phyloP scores from a whole-genome alignment of 805 yeast species.

The Cephaloascus fragrans region DNA sequence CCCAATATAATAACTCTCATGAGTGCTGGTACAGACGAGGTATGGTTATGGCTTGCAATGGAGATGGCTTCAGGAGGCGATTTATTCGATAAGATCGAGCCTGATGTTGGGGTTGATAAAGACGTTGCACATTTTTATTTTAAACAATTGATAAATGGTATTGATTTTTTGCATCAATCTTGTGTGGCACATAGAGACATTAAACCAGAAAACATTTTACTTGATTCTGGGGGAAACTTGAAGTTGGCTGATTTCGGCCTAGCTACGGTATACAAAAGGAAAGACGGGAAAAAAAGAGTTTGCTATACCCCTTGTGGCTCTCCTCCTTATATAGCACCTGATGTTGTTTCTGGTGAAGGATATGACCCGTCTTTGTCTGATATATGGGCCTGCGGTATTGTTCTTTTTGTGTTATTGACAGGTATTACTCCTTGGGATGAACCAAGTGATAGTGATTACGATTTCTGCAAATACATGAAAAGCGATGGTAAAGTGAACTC shows the following conservation, averaged over 20 bases:
- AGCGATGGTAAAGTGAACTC: constrained; percentile 35
- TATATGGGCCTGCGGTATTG: constrained; percentile 63
- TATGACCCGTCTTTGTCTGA: constrained; percentile 54
- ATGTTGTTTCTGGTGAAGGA: constrained; percentile 34
- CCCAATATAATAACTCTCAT: constrained; percentile 48
- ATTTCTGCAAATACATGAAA: constrained; percentile 28
- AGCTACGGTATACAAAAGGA: constrained; percentile 49
- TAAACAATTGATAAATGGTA: constrained; percentile 52
- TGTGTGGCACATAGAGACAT: constrained; percentile 65
- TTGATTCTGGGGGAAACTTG: constrained; percentile 62
- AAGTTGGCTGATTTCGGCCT: constrained; percentile 79
- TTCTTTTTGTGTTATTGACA: constrained; percentile 48
- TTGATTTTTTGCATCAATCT: constrained; percentile 46
- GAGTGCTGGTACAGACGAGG: constrained; percentile 42
- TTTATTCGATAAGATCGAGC: constrained; percentile 69
- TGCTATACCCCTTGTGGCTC: constrained; percentile 56
- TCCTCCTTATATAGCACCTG: constrained; percentile 78
- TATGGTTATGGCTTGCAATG: constrained; percentile 57
- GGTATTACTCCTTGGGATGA: constrained; percentile 71
- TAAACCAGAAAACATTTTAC: constrained; percentile 59
- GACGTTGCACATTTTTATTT: constrained; percentile 63
- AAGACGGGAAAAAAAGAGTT: constrained; percentile 33
- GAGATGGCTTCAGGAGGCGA: constrained; percentile 72
- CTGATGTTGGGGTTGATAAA: constrained; percentile 59
- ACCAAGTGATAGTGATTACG: constrained; percentile 43